Conservation (phyloP, 306 rosid species). For the Hippophae gyantsensis region DNA sequence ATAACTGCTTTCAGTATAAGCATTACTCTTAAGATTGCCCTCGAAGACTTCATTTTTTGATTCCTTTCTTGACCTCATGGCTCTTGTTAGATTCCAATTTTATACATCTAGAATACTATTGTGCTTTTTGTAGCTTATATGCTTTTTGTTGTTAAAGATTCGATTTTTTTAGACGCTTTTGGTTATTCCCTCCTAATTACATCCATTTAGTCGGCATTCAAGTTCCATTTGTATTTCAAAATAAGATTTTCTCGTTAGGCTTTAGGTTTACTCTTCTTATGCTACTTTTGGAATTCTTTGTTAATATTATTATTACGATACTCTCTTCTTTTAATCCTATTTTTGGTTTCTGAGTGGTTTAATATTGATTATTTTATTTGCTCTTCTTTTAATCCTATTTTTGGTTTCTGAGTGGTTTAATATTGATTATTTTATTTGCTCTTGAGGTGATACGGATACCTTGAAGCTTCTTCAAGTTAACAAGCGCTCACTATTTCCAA, state of each 20-base stretch:
- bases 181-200: slow-evolving; percentile 16
- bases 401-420: slow-evolving; percentile 11
- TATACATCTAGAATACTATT: slow-evolving; percentile 15
- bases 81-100: slow-evolving; percentile 13
- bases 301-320: background rate
- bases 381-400: slow-evolving; percentile 1
- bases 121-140: slow-evolving; percentile 7
- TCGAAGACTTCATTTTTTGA: slow-evolving; percentile 24
- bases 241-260: slow-evolving; percentile 2
- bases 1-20: slow-evolving; percentile 11
- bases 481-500: slow-evolving; percentile 1
- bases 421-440: slow-evolving; percentile 6
- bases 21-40: slow-evolving; percentile 19
- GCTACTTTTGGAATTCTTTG: too few relatives aligned
- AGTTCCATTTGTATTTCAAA: too few relatives aligned
- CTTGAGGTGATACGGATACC: slow-evolving; percentile 2
- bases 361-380: slow-evolving; percentile 8
- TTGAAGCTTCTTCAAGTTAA: slow-evolving; percentile 13
- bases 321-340: background rate
- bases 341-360: slow-evolving; percentile 11
- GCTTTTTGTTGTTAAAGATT: slow-evolving; percentile 59
- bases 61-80: slow-evolving; percentile 27
- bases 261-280: slow-evolving; percentile 19
- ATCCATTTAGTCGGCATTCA: slow-evolving; percentile 14
- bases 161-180: slow-evolving; percentile 33